These are phyloP conservation scores for Platismatia glauca DNA, from an alignment of 495 filamentous ascomycete species.

Conservation along the genomic window DNA sequence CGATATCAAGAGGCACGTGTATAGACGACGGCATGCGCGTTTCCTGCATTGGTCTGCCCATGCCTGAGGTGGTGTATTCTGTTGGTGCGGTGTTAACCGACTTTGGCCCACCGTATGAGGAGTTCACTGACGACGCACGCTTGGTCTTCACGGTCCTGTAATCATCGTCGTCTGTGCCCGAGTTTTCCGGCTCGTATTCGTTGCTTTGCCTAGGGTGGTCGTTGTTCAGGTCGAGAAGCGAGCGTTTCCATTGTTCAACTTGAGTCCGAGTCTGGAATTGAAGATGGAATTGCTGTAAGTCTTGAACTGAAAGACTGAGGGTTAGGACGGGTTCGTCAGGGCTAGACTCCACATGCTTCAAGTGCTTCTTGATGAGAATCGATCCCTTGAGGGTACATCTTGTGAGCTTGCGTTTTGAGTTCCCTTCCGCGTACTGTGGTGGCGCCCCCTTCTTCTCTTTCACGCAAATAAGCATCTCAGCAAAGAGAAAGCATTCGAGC, in stretches of 20 bases:
- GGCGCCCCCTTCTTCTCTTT: constrained; percentile 80
- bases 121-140: constrained; percentile 79
- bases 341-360: constrained; percentile 75
- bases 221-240: constrained; percentile 69
- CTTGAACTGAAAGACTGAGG: constrained; percentile 81
- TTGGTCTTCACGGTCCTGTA: constrained; percentile 63
- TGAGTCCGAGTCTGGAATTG: constrained; percentile 79
- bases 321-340: constrained; percentile 78
- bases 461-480: constrained; percentile 98
- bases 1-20: constrained; percentile 90
- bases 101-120: constrained; percentile 75
- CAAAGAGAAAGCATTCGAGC: constrained; percentile 92
- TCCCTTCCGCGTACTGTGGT: constrained; percentile 47
- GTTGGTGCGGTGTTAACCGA: constrained; percentile 66
- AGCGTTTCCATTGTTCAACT: constrained; percentile 85
- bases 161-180: constrained; percentile 86
- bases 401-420: constrained; percentile 51
- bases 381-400: constrained; percentile 93
- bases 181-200: constrained; percentile 71
- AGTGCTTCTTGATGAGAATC: constrained; percentile 96
- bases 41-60: constrained; percentile 27
- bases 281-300: constrained; percentile 95
- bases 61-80: constrained; percentile 62
- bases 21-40: constrained; percentile 52
- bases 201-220: constrained; percentile 50